A percentile compares a stretch with the other conserved stretches of the same genome.
Conservation (phyloP, 768 basidiomycete genomes). For the Suillus plorans region DNA sequence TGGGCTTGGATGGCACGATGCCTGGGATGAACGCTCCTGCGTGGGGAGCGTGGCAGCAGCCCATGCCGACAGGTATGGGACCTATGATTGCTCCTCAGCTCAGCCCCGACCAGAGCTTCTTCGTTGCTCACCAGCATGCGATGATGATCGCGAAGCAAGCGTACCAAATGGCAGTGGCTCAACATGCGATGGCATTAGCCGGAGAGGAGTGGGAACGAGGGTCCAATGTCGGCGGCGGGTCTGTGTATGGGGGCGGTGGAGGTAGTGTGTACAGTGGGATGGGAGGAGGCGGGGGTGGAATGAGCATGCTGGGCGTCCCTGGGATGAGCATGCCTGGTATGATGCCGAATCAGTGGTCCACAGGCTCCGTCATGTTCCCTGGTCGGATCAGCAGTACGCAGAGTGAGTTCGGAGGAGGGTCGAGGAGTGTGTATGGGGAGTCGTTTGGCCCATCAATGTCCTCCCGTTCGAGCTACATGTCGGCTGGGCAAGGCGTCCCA, state of each 20-base stretch:
- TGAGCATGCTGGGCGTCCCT: conserved; percentile 42
- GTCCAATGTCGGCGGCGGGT: conserved; percentile 47
- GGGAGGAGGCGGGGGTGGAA: conserved; percentile 32
- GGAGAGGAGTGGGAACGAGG: conserved; percentile 89
- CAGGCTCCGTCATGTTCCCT: conserved; percentile 52
- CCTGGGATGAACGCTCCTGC: conserved; percentile 33
- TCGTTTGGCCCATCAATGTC: conserved; percentile 43
- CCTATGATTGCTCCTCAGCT: conserved; percentile 41
- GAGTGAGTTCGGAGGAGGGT: conserved; percentile 64
- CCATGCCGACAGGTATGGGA: conserved; percentile 23
- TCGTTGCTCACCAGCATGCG: conserved; percentile 84
- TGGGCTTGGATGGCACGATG: conserved; percentile 30
- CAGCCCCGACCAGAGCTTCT: conserved; percentile 52
- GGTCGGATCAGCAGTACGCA: conserved; percentile 46
- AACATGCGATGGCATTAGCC: conserved; percentile 87
- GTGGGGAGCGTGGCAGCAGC: conserved; percentile 29
- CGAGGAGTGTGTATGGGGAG: conserved; percentile 73
- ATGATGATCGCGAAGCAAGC: conserved; percentile 87
- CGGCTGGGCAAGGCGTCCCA: conserved; percentile 8
- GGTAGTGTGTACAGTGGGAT: conserved; percentile 50
- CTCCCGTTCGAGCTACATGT: conserved; percentile 14
- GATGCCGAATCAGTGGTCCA: conserved; percentile 40
- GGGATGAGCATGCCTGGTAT: conserved; percentile 38
- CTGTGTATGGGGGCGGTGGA: conserved; percentile 36
- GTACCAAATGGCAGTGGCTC: conserved; percentile 87